Evolutionary conservation across 202 grass and related monocot species (phyloP).

Genomic region (Bolboschoenoplectus hybrid): DNA sequence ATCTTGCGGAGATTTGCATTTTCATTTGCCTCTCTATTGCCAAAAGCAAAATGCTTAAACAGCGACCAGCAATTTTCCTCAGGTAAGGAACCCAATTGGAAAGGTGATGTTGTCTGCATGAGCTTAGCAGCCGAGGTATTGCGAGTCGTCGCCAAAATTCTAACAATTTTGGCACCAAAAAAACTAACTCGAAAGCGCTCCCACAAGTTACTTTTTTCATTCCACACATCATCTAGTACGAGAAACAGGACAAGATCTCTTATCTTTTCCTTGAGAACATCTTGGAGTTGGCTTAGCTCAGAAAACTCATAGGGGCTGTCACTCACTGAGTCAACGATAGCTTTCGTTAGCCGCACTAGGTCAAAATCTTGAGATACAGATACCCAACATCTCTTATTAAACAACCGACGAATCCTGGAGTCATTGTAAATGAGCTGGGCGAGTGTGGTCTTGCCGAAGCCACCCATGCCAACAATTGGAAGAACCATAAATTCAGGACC

Average conservation of each 20-base stretch:
- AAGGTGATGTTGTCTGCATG: slow-evolving; percentile 15
- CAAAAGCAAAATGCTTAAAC: slow-evolving; percentile 33
- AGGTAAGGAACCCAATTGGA: background rate
- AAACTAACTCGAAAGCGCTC: background rate
- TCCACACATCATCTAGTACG: slow-evolving; percentile 42
- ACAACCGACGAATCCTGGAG: background rate
- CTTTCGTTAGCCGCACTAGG: background rate
- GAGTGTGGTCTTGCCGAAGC: slow-evolving; percentile 44
- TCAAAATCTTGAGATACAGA: slow-evolving; percentile 42
- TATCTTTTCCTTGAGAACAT: background rate
- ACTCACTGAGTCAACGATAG: background rate
- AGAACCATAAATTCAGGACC: background rate
- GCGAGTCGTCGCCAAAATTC: slow-evolving; percentile 11
- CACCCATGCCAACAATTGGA: slow-evolving; percentile 45
- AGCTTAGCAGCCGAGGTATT: background rate
- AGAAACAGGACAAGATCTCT: background rate
- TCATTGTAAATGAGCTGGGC: slow-evolving; percentile 44
- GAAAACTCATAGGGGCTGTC: slow-evolving; percentile 22
- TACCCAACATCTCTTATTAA: slow-evolving; percentile 37
- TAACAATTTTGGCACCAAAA: background rate
- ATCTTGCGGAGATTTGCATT: slow-evolving; percentile 4
- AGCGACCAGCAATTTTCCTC: background rate
- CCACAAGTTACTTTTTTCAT: slow-evolving; percentile 35
- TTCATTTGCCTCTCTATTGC: background rate
- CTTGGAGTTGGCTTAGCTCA: slow-evolving; percentile 28